Evolutionary conservation across 306 rosid species (phyloP), one percentile per base, ranked within the genome.

Genomic region (Malus asiatica): DNA sequence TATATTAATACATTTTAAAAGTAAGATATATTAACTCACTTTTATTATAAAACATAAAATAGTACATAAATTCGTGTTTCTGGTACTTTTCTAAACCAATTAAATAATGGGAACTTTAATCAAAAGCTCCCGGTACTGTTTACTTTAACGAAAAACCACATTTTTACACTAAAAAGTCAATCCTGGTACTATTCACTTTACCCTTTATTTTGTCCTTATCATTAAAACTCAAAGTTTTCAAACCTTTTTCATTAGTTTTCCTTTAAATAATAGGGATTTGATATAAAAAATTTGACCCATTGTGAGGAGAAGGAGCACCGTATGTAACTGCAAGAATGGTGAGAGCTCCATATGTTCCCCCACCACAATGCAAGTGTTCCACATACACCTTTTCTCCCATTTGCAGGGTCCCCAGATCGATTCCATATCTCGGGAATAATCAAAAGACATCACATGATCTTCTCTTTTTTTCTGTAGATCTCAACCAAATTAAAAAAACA

Each of bases 301-400:
- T 19, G 45, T 11, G 19, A 61, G 59, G 77, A 27, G 61, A 6
- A 52, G 68, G 33, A 44, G 46, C 29, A 42, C 25, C 6, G 1
- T 40, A 25, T 18, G 68, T 20, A 11, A 25, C 19, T 73, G 4
- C 53, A 48, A 60, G 68, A 6, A 45, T 60, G 29, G 8, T 4
- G 52, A 61, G 68, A 20, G 70, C 45, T 19, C 30, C 70, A 74
- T 53, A 60, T 74, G 77, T 74, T 55, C 27, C 27, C 67, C 70
- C 32, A 42, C 14, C 69, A 27, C 69, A 27, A 73, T 19, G 44
- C 58, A 44, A 60, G 76, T 32, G 32, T 30, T 23, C 77, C 58
- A 73, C 77, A 5, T 40, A 65, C 68, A 23, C 53, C 58, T 19
- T 25, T 2, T 3, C 4, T 46, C 20, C 38, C 27, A 42, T 57